Conservation (phyloP, 1,284 basidiomycete genomes). For the Melampsora larici-populina region DNA sequence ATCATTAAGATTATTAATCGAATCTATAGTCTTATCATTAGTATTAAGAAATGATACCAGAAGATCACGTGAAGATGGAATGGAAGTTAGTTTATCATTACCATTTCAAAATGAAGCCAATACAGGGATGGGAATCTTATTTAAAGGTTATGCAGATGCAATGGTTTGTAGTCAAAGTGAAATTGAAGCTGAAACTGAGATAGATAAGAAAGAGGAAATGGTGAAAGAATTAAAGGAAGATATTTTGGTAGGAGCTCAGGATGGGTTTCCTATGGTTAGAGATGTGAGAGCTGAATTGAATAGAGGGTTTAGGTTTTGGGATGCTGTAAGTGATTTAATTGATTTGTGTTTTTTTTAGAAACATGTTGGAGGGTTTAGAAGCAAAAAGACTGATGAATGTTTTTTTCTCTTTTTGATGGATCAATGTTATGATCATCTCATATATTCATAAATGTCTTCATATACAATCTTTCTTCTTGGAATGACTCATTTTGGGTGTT, state of each 20-base stretch:
- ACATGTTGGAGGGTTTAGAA: constrained; percentile 31
- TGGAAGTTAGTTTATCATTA: constrained; percentile 69
- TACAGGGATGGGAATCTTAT: constrained; percentile 94
- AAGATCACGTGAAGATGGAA: constrained; percentile 78
- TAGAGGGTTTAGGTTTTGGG: constrained; percentile 96
- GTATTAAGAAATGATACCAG: constrained; percentile 82
- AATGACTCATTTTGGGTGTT: not conserved
- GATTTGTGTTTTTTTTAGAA: constrained; percentile 44
- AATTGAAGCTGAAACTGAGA: constrained; percentile 68
- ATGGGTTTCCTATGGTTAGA: constrained; percentile 90
- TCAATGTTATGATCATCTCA: not conserved
- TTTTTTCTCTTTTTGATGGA: constrained; percentile 30
- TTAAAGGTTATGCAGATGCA: constrained; percentile 65
- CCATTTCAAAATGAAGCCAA: constrained; percentile 95
- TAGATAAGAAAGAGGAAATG: constrained; percentile 78
- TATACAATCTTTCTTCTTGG: constrained; percentile 40
- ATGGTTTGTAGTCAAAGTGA: constrained; percentile 46
- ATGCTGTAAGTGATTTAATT: constrained; percentile 66
- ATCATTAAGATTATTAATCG: constrained; percentile 81
- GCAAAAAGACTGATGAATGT: not conserved
- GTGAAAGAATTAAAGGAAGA: constrained; percentile 59
- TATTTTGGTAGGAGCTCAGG: constrained; percentile 66
- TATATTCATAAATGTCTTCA: constrained; percentile 42
- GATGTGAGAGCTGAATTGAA: constrained; percentile 80
- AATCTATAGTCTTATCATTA: constrained; percentile 87